Evolutionary conservation across 2,329 filamentous ascomycete genomes (phyloP), one percentile per base, ranked within the genome.

Genomic region (Huntiella bhutanensis): DNA sequence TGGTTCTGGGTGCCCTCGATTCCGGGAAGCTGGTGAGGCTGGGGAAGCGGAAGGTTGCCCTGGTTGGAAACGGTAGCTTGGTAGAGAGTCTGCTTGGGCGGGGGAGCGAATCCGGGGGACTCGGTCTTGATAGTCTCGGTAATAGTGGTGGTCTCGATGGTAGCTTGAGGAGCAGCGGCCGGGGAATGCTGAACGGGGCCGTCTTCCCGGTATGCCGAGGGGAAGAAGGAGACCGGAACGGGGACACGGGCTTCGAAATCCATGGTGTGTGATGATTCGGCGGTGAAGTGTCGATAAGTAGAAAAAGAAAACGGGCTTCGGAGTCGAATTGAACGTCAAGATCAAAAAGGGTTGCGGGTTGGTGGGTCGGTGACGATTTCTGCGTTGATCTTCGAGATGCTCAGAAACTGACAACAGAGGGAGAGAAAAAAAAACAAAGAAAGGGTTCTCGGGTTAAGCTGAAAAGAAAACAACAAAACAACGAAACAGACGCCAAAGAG

Each of bases 201-300:
- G 59, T 62, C 63, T 64, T 71, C 71, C 65, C 82, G 77, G 77
- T 95, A 96, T 69, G 86, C 84, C 68, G 86, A 94, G 73, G 88
- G 88, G 79, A 96, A 95, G 82, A 95, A 82, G 83, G 86, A 95
- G 80, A 95, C 93, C 71, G 88, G 88, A 70, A 96, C 91, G 75
- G 88, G 85, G 70, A 95, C 83, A 70, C 86, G 83, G 71, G 87
- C 86, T 82, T 94, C 87, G 91, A 93, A 95, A 84, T 95, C 87
- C 87, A 95, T 87, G 74, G 85, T 95, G 84, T 28, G 8, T 33
- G 40, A 11, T 41, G 11, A 12, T 17, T 32, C 11, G 3, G 40
- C 13, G 19, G 40, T 28, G 22, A 28, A 28, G 8, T 15, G 7
- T 16, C n/a, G 13, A 13, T 10, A 12, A 4, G 7, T 13, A n/a